Base-by-base conservation (phyloP, 495 filamentous ascomycete species). In the Rhypophila decipiens region DNA sequence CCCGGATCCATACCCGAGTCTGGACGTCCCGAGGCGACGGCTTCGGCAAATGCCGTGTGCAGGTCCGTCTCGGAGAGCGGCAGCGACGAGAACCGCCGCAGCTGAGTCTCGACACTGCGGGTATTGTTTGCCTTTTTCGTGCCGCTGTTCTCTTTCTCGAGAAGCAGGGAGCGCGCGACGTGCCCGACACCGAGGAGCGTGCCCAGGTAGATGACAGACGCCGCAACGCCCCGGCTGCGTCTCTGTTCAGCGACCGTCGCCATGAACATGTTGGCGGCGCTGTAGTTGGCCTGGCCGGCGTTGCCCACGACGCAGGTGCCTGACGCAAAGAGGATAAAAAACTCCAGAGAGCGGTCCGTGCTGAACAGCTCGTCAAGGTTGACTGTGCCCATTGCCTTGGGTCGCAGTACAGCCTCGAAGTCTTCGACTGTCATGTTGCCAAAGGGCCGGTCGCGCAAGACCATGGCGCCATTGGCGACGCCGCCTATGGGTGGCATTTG, bases 301-400 rank as follows among this genome's bases (percentile, higher is more conserved):
- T 70, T 68, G 1, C 79, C 79, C 15, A 70, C 44, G 1, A 78
- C 52, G 12, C 56, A 64, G 4, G 67, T 50, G 2, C 74, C 41
- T 2, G 78, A 81, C 5, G 75, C 77, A 18, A 81, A 67, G 11
- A 70, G 56, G 21, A 81, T 53, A 57, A 82, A 82, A 60, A 83
- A 83, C 42, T 82, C 78, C 2, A 83, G 61, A 12, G 34, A 18
- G 5, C 48, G 20, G 0, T 50, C 27, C 0, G 55, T 43, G n/a
- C 29, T 18, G 56, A 79, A 75, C 0, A 70, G 5, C 8, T 61
- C 35, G 27, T 72, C 55, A 2, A 74, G 56, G 35, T 60, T 58
- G 4, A 27, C 34, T 9, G 48, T 53, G 12, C 66, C 68, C 0
- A 48, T 22, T 2, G 71, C 61, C 44, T 74, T 76, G 7, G 48